These are phyloP conservation scores for Eucalyptus polybractea DNA, from an alignment of 345 rosid species.

Conservation along the genomic window DNA sequence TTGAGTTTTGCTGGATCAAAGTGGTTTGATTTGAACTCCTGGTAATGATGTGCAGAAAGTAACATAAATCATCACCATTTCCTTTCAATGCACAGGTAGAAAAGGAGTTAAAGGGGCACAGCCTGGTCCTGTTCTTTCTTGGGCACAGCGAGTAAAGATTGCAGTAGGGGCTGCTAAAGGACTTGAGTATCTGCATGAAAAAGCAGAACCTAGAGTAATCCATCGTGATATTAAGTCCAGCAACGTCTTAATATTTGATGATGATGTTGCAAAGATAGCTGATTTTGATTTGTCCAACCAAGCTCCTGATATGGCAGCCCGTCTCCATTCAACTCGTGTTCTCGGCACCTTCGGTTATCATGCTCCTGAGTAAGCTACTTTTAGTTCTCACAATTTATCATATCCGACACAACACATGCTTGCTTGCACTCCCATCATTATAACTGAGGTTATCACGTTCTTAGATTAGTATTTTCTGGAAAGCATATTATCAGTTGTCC, in stretches of 20 bases:
- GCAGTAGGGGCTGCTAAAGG: conserved; percentile 92
- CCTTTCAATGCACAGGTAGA: not conserved
- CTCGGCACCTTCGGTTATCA: conserved; percentile 95
- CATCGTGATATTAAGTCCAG: conserved; percentile 91
- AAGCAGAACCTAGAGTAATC: conserved; percentile 55
- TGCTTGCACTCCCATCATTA: not conserved
- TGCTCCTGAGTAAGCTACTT: conserved; percentile 82
- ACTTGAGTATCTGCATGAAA: conserved; percentile 92
- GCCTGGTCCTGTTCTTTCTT: conserved; percentile 69
- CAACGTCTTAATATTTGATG: conserved; percentile 71
- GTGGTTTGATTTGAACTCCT: not conserved
- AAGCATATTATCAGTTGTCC: not conserved
- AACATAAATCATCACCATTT: not conserved
- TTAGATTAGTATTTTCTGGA: not conserved
- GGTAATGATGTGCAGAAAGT: not conserved
- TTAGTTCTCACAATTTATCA: not conserved
- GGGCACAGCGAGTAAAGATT: conserved; percentile 89
- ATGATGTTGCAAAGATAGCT: conserved; percentile 80
- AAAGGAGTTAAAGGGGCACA: conserved; percentile 89
- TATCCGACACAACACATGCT: not conserved
- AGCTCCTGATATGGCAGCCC: conserved; percentile 87
- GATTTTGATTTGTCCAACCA: conserved; percentile 92
- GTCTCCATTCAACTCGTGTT: conserved; percentile 92
- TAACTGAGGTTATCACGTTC: not conserved
- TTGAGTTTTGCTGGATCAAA: not conserved